Conservation (phyloP, 2,329 filamentous ascomycete genomes). For the Colletotrichum tofieldiae region DNA sequence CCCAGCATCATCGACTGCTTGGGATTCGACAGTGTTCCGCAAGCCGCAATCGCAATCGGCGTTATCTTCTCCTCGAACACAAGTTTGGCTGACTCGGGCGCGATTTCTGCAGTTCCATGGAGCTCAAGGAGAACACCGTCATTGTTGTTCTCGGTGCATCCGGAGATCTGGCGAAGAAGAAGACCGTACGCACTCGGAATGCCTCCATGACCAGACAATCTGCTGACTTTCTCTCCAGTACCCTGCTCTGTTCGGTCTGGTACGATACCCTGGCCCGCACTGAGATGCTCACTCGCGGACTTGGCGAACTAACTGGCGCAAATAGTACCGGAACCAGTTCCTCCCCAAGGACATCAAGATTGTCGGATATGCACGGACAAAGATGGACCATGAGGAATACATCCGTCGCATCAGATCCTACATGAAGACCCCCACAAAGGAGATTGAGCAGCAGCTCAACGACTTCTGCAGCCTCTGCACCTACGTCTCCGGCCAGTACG, state of each 20-base stretch:
- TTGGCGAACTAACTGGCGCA: slow-evolving; percentile 31
- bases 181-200: slow-evolving; percentile 77
- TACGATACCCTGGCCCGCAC: slow-evolving; percentile 67
- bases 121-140: slow-evolving; percentile 98
- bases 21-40: neutral
- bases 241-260: slow-evolving; percentile 96
- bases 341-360: slow-evolving; percentile 97
- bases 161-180: slow-evolving; percentile 99
- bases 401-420: slow-evolving; percentile 95
- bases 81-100: slow-evolving; percentile 32
- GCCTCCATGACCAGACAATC: slow-evolving; percentile 4
- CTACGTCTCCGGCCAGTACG: slow-evolving; percentile 98
- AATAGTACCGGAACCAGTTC: slow-evolving; percentile 97
- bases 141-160: slow-evolving; percentile 98
- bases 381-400: slow-evolving; percentile 99
- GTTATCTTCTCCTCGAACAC: neutral
- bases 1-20: slow-evolving; percentile 15
- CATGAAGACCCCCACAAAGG: slow-evolving; percentile 99
- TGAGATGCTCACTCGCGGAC: neutral
- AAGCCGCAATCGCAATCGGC: slow-evolving; percentile 21
- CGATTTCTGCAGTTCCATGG: slow-evolving; percentile 76
- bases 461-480: slow-evolving; percentile 91
- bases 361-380: slow-evolving; percentile 98
- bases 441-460: slow-evolving; percentile 94
- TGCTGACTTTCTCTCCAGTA: slow-evolving; percentile 73